Evolutionary conservation across 164 flowering plant species (phyloP).

Genomic region (Chimonanthus salicifolius): DNA sequence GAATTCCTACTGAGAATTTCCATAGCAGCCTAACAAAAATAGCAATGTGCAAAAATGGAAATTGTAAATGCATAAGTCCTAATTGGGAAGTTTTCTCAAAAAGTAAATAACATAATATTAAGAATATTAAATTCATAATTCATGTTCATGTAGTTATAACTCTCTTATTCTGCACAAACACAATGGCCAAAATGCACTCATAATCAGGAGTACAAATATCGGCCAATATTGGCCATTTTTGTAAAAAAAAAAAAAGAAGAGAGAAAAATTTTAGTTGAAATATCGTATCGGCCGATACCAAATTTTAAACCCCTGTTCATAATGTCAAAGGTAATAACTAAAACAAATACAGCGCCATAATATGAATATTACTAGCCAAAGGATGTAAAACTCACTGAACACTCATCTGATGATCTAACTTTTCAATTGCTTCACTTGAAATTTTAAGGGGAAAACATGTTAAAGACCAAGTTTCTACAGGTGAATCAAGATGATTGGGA

Average conservation of each 20-base stretch:
- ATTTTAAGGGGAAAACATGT: background rate
- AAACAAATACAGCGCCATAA: background rate
- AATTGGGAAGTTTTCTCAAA: background rate
- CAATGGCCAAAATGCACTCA: background rate
- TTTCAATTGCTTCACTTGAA: background rate
- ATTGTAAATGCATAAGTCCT: background rate
- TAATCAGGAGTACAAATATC: too few species aligned
- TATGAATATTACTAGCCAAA: background rate
- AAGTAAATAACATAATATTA: too few species aligned
- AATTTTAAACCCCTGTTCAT: too few species aligned
- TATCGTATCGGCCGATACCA: too few species aligned
- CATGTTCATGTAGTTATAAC: background rate
- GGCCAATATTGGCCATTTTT: too few species aligned
- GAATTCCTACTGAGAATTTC: background rate
- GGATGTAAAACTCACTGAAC: background rate
- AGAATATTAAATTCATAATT: too few species aligned
- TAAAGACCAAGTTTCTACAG: background rate
- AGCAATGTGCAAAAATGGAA: background rate
- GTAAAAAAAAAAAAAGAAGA: too few species aligned
- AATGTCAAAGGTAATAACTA: background rate
- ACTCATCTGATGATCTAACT: background rate
- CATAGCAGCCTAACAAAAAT: background rate
- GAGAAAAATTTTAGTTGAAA: too few species aligned
- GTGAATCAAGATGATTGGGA: background rate
- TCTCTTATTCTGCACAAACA: background rate